These are phyloP conservation scores for Alisma plantagoaquatica DNA, from an alignment of 106 monocot species.

Conservation along the genomic window DNA sequence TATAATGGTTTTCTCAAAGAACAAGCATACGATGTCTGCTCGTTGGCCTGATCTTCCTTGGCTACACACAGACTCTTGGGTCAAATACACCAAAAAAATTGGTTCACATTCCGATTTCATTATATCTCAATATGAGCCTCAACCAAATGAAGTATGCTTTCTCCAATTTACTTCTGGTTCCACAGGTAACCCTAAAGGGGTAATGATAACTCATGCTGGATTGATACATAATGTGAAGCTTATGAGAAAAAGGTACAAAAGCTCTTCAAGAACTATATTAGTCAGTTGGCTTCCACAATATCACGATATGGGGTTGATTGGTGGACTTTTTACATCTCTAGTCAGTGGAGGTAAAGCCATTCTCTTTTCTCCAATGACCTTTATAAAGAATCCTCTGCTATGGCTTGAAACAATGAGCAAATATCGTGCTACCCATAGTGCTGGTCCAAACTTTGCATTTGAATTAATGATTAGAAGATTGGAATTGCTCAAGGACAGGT, in stretches of 20 bases:
- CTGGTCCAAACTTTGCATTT: constrained; percentile 50
- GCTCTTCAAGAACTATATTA: constrained; percentile 35
- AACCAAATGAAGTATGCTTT: constrained; percentile 31
- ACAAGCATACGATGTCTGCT: constrained; percentile 15
- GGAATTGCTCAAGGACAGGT: constrained; percentile 11
- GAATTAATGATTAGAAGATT: constrained; percentile 41
- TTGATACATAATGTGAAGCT: constrained; percentile 43
- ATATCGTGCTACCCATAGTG: constrained; percentile 42
- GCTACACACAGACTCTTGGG: constrained; percentile 35
- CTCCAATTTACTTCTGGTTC: constrained; percentile 59
- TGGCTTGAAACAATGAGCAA: constrained; percentile 40
- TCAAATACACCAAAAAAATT: constrained; percentile 10
- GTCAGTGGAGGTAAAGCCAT: constrained; percentile 42
- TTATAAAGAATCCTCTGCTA: constrained; percentile 42
- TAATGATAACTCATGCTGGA: constrained; percentile 54
- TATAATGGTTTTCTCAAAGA: constrained; percentile 19
- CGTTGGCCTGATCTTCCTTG: constrained; percentile 45
- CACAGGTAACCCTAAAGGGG: constrained; percentile 45
- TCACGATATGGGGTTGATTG: constrained; percentile 53
- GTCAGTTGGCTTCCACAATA: constrained; percentile 58
- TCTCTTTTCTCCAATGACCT: constrained; percentile 51
- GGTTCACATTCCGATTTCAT: background rate
- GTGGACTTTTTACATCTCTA: constrained; percentile 42
- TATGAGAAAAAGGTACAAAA: constrained; percentile 33
- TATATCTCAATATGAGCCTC: constrained; percentile 1